Base-by-base conservation (phyloP, 306 rosid genomes). In the Vigna nakashimae region DNA sequence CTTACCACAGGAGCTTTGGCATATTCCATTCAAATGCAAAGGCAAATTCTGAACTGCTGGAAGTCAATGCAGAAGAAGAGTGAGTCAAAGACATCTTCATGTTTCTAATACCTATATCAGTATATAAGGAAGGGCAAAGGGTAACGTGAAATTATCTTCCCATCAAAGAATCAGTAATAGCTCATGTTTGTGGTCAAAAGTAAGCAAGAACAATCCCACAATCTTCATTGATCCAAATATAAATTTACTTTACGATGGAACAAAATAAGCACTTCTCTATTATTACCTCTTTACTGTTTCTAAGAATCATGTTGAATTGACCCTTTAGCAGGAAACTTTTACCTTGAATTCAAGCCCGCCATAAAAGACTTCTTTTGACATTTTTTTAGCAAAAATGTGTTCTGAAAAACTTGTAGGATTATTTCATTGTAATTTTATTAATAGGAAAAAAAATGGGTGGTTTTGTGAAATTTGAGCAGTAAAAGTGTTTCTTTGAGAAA, bases 231-330 rank as follows among this genome's bases (percentile, higher is more conserved):
- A 78, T 65, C 63, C 67, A 56, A 63, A 70, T 12, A 64, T 46
- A 17, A 52, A 9, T 51, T 34, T 10, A 51, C 32, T 60, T 50
- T 49, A 53, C 14, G 59, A 32, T 14, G 10, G 12, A 18, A 65
- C n/a, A 50, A 66, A 26, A 66, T 10, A 45, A 57, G 60, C 30
- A 50, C 32, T 26, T 74, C 20, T 22, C 65, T 65, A 2, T n/a
- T 59, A 59, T 69, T 42, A 42, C 46, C 46, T n/a, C 48, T 82
- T 15, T 3, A 49, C 51, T 16, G 16, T 42, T 34, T 14, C 60
- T 55, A 28, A 59, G 84, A 80, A 65, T 72, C 63, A 17, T 28
- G 68, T 40, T 76, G 62, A 80, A 40, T 18, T 28, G 71, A 75
- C 73, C 72, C 68, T 53, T 53, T 46, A 24, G 52, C 16, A 2